Evolutionary conservation across 2,329 filamentous ascomycete genomes (phyloP).

Genomic region (Ramichloridium luteum): DNA sequence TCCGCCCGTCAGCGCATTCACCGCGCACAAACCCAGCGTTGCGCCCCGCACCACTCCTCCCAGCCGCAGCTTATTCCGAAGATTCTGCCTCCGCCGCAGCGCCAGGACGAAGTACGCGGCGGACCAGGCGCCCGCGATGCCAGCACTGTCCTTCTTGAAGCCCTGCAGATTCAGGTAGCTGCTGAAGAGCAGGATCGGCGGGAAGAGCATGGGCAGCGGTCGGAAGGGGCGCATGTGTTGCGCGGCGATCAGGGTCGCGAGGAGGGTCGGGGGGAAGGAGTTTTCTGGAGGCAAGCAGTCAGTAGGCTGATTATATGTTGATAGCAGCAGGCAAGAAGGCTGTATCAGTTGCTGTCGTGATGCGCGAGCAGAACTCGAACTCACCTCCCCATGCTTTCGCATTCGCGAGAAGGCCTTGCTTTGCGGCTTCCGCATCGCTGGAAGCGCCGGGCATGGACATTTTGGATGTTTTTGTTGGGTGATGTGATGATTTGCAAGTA

Average conservation of each 20-base stretch:
- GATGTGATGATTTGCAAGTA: slow-evolving; percentile 1
- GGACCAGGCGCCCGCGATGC: slow-evolving; percentile 52
- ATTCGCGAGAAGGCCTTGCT: slow-evolving; percentile 32
- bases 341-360: background rate
- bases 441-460: slow-evolving; percentile 31
- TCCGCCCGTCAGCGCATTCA: slow-evolving; percentile 40
- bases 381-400: slow-evolving; percentile 42
- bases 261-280: slow-evolving; percentile 50
- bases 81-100: slow-evolving; percentile 40
- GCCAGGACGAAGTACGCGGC: slow-evolving; percentile 54
- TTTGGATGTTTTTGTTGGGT: slow-evolving; percentile 7
- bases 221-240: slow-evolving; percentile 57
- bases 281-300: slow-evolving; percentile 38
- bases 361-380: slow-evolving; percentile 20
- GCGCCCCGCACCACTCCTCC: slow-evolving; percentile 41
- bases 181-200: slow-evolving; percentile 52
- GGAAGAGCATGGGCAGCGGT: slow-evolving; percentile 53
- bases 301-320: slow-evolving; percentile 2
- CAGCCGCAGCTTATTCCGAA: slow-evolving; percentile 37
- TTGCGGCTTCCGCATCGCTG: slow-evolving; percentile 25
- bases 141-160: slow-evolving; percentile 51
- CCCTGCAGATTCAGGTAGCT: slow-evolving; percentile 53
- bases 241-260: slow-evolving; percentile 54
- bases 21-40: slow-evolving; percentile 39
- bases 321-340: slow-evolving; percentile 14